Evolutionary conservation across 495 filamentous ascomycete species (phyloP), one percentile per base, ranked within the genome.

Genomic region (Penicillium parvum): DNA sequence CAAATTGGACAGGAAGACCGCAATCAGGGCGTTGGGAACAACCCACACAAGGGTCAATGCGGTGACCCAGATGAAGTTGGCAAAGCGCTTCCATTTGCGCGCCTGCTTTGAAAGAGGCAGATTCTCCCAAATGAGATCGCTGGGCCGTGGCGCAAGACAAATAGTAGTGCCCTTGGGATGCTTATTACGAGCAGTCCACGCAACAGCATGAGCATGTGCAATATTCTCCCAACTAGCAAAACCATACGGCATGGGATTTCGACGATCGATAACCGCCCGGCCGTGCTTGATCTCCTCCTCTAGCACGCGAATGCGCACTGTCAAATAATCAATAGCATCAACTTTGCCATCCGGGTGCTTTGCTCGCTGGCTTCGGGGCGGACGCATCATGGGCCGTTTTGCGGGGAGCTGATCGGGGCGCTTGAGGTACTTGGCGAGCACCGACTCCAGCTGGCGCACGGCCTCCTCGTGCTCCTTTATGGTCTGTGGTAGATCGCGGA

Each of bases 91-190:
- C 73, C 82, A 86, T 38, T 75, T 69, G 43, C 90, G 79, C 6
- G 77, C 71, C 14, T 74, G 60, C 34, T 83, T 79, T 17, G 73
- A 75, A 43, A 95, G 69, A 14, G 76, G 76, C 57, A 97, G 75
- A 55, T 98, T 98, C 50, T 90, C 85, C 92, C 92, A 98, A 50
- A 98, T 96, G 22, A 98, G 75, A 59, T 97, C 92, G 51, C 86
- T 86, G 18, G 94, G 90, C 51, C 79, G 77, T 8, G 94, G 89
- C 10, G 94, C 91, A 5, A 96, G 73, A 7, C 67, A 66, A 37
- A 97, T 76, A 0, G 75, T 85, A 0, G 90, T 85, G 2, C 90
- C 90, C 33, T 86, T 75, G 4, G 86, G 86, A 47, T 85, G 82
- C 66, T 90, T 94, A 15, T 82, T 85, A 40, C 82, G 83, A 18